These are phyloP conservation scores for Aspergillus terreus DNA, from an alignment of 2,329 filamentous ascomycete species.

Conservation along the genomic window DNA sequence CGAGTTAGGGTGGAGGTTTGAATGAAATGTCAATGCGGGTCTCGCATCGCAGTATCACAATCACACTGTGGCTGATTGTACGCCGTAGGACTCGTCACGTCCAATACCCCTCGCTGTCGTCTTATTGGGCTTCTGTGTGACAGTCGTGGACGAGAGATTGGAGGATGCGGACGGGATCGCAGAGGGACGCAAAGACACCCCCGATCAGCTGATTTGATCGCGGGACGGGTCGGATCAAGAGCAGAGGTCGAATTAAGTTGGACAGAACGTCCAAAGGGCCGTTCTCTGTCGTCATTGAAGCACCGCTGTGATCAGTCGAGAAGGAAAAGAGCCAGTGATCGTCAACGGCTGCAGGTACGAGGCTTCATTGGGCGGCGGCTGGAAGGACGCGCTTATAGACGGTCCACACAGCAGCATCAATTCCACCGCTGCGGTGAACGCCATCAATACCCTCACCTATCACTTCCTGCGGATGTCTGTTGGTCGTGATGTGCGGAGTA, in stretches of 20 bases:
- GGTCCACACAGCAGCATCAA: not conserved
- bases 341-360: slow-evolving; percentile 4
- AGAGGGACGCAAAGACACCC: too few relatives aligned
- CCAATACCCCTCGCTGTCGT: too few relatives aligned
- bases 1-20: not conserved
- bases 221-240: not conserved
- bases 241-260: not conserved
- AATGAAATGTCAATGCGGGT: not conserved
- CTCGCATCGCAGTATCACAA: not conserved
- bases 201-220: too few relatives aligned
- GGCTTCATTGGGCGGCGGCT: slow-evolving; percentile 9
- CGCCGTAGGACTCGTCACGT: too few relatives aligned
- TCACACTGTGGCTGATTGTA: too few relatives aligned
- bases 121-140: too few relatives aligned
- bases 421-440: not conserved
- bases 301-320: slow-evolving; percentile 8
- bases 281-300: not conserved
- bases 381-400: not conserved
- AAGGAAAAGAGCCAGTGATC: slow-evolving; percentile 12
- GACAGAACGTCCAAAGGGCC: not conserved
- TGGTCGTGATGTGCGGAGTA: too few relatives aligned
- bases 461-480: too few relatives aligned
- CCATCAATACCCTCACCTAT: not conserved
- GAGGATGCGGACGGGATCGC: too few relatives aligned
- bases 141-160: too few relatives aligned